Evolutionary conservation across 2,329 filamentous ascomycete species (phyloP).

Genomic region (Penicillium sp.): DNA sequence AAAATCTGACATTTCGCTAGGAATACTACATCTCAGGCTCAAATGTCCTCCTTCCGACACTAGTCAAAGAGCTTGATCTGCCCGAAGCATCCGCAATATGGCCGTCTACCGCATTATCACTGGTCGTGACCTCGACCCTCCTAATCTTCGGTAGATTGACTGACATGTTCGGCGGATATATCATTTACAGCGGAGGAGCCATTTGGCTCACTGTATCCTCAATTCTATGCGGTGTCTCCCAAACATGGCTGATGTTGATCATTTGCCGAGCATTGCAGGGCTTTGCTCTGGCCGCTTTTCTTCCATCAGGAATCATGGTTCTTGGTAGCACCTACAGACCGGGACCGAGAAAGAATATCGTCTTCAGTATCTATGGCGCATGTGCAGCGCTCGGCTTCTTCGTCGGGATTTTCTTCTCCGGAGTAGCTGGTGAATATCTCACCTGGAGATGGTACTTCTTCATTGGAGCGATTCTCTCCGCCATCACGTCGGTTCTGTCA

Average conservation of each 20-base stretch:
- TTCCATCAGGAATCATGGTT: conserved; percentile 60
- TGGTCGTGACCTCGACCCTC: conserved; percentile 43
- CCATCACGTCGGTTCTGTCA: conserved; percentile 40
- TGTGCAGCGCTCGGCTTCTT: conserved; percentile 45
- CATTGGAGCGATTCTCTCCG: conserved; percentile 50
- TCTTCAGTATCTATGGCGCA: conserved; percentile 53
- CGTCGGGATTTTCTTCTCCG: conserved; percentile 57
- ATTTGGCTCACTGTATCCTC: conserved; percentile 60
- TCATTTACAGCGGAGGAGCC: conserved; percentile 56
- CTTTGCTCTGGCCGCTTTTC: conserved; percentile 61
- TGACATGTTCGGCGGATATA: conserved; percentile 55
- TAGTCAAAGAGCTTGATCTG: conserved; percentile 56
- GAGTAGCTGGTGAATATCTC: conserved; percentile 47
- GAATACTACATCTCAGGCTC: conserved; percentile 75
- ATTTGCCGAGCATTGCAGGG: conserved; percentile 66
- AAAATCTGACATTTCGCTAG: conserved; percentile 23
- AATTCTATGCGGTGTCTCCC: conserved; percentile 60
- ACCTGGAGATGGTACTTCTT: conserved; percentile 62
- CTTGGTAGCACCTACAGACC: conserved; percentile 58
- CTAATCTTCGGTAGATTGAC: conserved; percentile 49
- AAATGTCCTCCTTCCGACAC: conserved; percentile 56
- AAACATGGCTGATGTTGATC: conserved; percentile 61
- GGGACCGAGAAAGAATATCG: conserved; percentile 59
- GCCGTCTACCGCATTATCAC: conserved; percentile 46
- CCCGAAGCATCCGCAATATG: conserved; percentile 54